phyloP scores from a whole-genome alignment of 352 stramenopile genomes.

The Globisporangium sylvaticum region DNA sequence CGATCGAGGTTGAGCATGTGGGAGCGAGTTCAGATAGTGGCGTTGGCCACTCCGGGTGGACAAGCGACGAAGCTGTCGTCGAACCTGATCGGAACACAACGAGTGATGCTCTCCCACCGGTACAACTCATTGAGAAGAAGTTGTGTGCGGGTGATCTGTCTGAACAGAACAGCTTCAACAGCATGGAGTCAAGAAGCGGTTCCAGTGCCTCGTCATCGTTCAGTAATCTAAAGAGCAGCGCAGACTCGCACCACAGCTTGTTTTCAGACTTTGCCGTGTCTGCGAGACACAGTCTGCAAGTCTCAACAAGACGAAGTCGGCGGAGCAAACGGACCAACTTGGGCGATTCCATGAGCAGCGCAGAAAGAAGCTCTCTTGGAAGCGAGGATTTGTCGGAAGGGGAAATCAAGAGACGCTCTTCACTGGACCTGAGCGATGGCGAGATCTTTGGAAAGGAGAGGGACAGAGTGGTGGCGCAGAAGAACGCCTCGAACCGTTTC shows the following conservation, averaged over 20 bases:
- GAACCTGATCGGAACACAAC: not conserved
- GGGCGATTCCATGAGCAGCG: slow-evolving; percentile 6
- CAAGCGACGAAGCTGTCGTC: not conserved
- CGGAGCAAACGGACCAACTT: not conserved
- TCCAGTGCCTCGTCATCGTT: not conserved
- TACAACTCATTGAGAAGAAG: not conserved
- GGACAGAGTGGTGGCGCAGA: slow-evolving; percentile 22
- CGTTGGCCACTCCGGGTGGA: not conserved
- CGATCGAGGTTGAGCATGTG: not conserved
- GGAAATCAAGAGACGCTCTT: slow-evolving; percentile 22
- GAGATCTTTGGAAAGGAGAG: slow-evolving; percentile 45
- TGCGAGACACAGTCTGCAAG: not conserved
- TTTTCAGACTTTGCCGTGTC: not conserved
- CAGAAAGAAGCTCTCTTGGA: slow-evolving; percentile 21
- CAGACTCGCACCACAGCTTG: not conserved
- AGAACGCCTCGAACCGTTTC: slow-evolving; percentile 18
- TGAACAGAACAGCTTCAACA: not conserved
- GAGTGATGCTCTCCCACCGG: too few relatives aligned
- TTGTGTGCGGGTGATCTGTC: not conserved
- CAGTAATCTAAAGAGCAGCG: not conserved
- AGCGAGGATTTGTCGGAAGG: slow-evolving; percentile 46
- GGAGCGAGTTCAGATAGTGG: not conserved
- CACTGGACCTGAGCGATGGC: slow-evolving; percentile 54
- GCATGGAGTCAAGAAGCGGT: not conserved
- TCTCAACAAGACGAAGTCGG: not conserved